Evolutionary conservation across 495 filamentous ascomycete species (phyloP), one percentile per base, ranked within the genome.

Genomic region (Aspergillus olivimuriae): DNA sequence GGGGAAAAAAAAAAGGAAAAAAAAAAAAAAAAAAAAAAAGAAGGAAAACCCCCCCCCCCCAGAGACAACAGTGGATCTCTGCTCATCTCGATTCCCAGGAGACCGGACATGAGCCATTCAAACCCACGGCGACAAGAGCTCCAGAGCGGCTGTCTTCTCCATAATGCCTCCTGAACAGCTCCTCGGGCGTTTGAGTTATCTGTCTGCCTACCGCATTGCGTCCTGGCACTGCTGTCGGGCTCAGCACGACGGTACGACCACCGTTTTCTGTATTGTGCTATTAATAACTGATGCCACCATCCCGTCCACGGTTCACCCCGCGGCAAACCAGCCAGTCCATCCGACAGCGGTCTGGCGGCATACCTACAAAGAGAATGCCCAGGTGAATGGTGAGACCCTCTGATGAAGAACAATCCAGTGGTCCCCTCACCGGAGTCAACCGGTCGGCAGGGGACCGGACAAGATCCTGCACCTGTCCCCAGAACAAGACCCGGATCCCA

Each of bases 31-130:
- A 41, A n/a, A 28, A 8, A 6, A 23, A 30, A n/a, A n/a, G n/a
- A n/a, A n/a, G n/a, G n/a, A n/a, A n/a, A n/a, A n/a, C n/a, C n/a
- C n/a, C n/a, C n/a, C n/a, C n/a, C n/a, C n/a, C n/a, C n/a, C n/a
- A n/a, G n/a, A n/a, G n/a, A n/a, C n/a, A n/a, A 24, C 23, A 14
- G 38, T 41, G 38, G 38, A 41, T 41, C 38, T 30, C 38, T 15
- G 38, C 38, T 30, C 38, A 23, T 18, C 14, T 30, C 30, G 4
- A 24, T 22, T n/a, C n/a, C n/a, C n/a, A n/a, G n/a, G n/a, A n/a
- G n/a, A n/a, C n/a, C n/a, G n/a, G n/a, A n/a, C n/a, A n/a, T n/a
- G n/a, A n/a, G n/a, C n/a, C n/a, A 11, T 28, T 28, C 11, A 11
- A 28, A 6, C 24, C 6, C 24, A 28, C 6, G 6, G 24, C 24